These are phyloP conservation scores for Pleurostoma richardsiae DNA, from an alignment of 2,329 filamentous ascomycete species.

Conservation along the genomic window DNA sequence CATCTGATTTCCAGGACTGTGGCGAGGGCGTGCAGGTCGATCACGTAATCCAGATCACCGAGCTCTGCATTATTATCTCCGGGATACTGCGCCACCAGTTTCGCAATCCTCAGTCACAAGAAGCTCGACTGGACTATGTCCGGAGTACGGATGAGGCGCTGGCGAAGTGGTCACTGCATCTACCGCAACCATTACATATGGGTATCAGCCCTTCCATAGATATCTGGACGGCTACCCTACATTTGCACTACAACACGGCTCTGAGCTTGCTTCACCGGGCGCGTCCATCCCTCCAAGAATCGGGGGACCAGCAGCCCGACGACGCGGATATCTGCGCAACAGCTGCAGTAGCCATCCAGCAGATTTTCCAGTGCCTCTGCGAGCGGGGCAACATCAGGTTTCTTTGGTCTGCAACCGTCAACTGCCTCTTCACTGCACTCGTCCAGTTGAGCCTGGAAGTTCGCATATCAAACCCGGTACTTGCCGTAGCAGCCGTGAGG, in stretches of 20 bases:
- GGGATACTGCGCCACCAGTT: constrained; percentile 13
- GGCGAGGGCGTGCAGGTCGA: constrained; percentile 34
- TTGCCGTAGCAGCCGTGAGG: constrained; percentile 13
- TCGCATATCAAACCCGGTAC: constrained; percentile 12
- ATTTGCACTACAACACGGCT: constrained; percentile 9
- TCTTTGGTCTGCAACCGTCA: constrained; percentile 9
- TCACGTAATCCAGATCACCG: constrained; percentile 41
- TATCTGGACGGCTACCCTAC: constrained; percentile 6
- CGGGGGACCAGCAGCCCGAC: constrained; percentile 1
- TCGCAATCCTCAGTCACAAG: neutral
- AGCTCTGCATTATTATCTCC: constrained; percentile 44
- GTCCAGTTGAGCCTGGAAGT: constrained; percentile 15
- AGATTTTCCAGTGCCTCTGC: constrained; percentile 7
- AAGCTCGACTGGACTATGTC: constrained; percentile 1
- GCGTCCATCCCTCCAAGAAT: neutral
- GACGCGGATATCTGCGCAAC: constrained; percentile 10
- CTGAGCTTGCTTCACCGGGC: constrained; percentile 8
- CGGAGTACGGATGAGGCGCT: constrained; percentile 9
- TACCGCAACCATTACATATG: constrained; percentile 4
- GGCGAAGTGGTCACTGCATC: constrained; percentile 9
- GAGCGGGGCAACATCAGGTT: constrained; percentile 4
- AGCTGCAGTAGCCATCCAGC: constrained; percentile 7
- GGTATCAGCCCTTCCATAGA: constrained; percentile 1
- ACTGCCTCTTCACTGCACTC: constrained; percentile 12
- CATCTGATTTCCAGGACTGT: constrained; percentile 40